Conservation (phyloP, 495 filamentous ascomycete genomes). For the Aspergillus nanangensis region DNA sequence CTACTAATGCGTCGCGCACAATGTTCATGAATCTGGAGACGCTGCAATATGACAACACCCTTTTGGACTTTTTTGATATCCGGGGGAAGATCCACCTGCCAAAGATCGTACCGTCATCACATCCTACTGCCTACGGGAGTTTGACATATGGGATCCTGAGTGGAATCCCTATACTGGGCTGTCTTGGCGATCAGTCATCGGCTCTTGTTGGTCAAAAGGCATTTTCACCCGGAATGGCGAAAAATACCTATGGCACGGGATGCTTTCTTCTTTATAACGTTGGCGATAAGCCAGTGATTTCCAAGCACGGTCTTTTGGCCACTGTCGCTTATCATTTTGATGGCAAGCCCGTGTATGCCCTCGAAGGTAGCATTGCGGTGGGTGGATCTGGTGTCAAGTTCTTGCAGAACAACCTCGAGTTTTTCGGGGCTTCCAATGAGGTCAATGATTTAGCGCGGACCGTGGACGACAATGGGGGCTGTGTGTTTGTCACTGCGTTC, state of each 20-base stretch:
- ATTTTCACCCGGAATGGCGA: slow-evolving; percentile 82
- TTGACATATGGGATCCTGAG: slow-evolving; percentile 61
- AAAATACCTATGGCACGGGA: slow-evolving; percentile 96
- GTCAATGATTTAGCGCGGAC: slow-evolving; percentile 76
- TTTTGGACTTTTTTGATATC: slow-evolving; percentile 81
- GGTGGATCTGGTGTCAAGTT: slow-evolving; percentile 88
- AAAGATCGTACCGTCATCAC: slow-evolving; percentile 81
- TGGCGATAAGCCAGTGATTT: slow-evolving; percentile 83
- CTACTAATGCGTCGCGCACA: slow-evolving; percentile 88
- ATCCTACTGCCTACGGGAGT: slow-evolving; percentile 65
- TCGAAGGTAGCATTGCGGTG: slow-evolving; percentile 94
- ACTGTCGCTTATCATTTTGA: slow-evolving; percentile 80
- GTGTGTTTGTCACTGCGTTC: slow-evolving; percentile 94
- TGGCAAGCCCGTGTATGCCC: slow-evolving; percentile 74
- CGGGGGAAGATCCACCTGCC: slow-evolving; percentile 69
- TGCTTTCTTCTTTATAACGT: slow-evolving; percentile 96
- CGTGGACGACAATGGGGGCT: slow-evolving; percentile 83
- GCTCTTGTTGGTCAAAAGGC: slow-evolving; percentile 90
- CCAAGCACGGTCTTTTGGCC: slow-evolving; percentile 81
- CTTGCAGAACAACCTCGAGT: slow-evolving; percentile 79
- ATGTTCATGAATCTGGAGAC: slow-evolving; percentile 94
- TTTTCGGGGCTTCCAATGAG: slow-evolving; percentile 68
- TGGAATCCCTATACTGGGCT: slow-evolving; percentile 74
- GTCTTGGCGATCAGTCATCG: slow-evolving; percentile 89
- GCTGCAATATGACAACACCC: slow-evolving; percentile 75